A percentile compares a stretch with the other conserved stretches of the same genome.
phyloP scores from a whole-genome alignment of 2,329 filamentous ascomycete genomes.

The Lachnellula cervina region DNA sequence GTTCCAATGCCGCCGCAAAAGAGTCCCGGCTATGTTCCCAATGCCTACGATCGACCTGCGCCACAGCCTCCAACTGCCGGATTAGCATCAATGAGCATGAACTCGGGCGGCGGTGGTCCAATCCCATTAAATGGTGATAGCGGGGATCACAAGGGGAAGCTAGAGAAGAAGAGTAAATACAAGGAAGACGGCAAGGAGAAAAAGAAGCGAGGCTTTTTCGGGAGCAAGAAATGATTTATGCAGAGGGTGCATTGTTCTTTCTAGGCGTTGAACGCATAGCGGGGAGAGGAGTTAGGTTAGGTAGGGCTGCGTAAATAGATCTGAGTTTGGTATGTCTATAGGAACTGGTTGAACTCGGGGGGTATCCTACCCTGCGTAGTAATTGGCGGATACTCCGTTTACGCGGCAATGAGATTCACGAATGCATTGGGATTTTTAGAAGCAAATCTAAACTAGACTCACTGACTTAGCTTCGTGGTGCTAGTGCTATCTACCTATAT shows the following conservation, averaged over 20 bases:
- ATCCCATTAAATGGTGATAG: conserved; percentile 26
- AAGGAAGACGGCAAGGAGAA: conserved; percentile 39
- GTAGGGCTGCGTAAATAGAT: not conserved
- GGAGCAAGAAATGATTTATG: conserved; percentile 47
- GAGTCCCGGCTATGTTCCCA: conserved; percentile 11
- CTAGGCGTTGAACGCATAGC: conserved; percentile 9
- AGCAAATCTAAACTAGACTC: not conserved
- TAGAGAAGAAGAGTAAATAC: conserved; percentile 49
- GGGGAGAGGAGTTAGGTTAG: not conserved
- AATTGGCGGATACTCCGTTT: not conserved
- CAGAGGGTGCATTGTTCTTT: conserved; percentile 1
- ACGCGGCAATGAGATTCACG: too few species aligned
- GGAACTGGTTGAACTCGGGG: not conserved
- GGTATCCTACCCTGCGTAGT: not conserved
- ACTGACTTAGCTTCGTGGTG: too few species aligned
- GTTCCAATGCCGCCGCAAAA: conserved; percentile 18
- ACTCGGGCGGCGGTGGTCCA: conserved; percentile 20
- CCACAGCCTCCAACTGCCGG: conserved; percentile 28
- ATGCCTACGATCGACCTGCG: conserved; percentile 16
- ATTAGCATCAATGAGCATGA: conserved; percentile 24
- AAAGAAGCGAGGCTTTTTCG: conserved; percentile 55
- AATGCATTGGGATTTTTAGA: not conserved
- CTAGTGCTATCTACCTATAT: too few species aligned
- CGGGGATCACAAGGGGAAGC: conserved; percentile 37
- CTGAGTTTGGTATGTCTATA: not conserved